Evolutionary conservation across 2,329 filamentous ascomycete genomes (phyloP), one percentile per base, ranked within the genome.

Genomic region (Alternaria brassicicola): DNA sequence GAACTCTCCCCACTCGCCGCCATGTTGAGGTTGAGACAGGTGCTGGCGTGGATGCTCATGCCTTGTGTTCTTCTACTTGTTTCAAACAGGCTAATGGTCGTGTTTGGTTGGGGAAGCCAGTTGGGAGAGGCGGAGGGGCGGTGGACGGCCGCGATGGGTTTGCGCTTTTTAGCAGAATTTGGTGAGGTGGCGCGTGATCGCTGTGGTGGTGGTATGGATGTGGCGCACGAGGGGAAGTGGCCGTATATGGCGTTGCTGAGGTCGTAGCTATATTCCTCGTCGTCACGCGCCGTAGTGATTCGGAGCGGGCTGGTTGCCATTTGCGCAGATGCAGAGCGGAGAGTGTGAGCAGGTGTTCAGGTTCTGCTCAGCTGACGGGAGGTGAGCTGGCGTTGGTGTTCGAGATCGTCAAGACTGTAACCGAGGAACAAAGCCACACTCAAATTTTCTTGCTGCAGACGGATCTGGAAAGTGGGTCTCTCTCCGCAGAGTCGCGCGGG

Each of bases 41-140:
- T 68, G 52, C 64, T 72, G n/a, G 69, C 69, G 39, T 71, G 62
- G n/a, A 66, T 49, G 9, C 60, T 57, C 51, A 64, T 55, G 43
- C 26, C 19, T 7, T 56, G 48, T n/a, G 56, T 23, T 33, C 39
- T 15, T 10, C 39, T 54, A 12, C 57, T 25, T 30, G 28, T 9
- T 10, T 31, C 55, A 12, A 64, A 25, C 21, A 41, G 60, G 42
- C 39, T 52, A 4, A 7, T 4, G 30, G 6, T 12, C 2, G 8
- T 6, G 48, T 57, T 54, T 7, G 55, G 6, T 23, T 60, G 52
- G 1, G 62, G 48, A 28, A 68, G 63, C 64, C 66, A 70, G 54
- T 61, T 62, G 4, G 55, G 46, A 15, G 45, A 41, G n/a, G 52
- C 45, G 13, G 56, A 53, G 35, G 48, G 46, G 17, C 36, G 47